Base-by-base conservation (phyloP, 495 filamentous ascomycete genomes). In the Podospora didyma region DNA sequence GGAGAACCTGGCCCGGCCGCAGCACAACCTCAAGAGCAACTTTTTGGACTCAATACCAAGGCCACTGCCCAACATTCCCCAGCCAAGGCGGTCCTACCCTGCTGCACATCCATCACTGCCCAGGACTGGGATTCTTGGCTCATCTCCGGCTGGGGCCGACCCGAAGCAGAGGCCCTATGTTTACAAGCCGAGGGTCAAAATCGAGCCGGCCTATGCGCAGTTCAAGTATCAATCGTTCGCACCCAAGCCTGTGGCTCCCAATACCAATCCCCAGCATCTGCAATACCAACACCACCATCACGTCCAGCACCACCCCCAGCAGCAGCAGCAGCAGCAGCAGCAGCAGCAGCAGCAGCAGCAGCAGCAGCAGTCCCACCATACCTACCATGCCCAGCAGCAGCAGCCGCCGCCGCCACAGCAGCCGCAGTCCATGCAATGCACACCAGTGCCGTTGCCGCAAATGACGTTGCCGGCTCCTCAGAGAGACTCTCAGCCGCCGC, bases 1-100 rank as follows among this genome's bases (percentile, higher is more conserved):
- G 26, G 88, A 94, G 60, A 86, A 95, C 75, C 84, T 80, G 57
- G 73, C 73, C 39, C 84, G 81, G 19, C 72, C 66, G 1, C 60
- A 52, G 44, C 75, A 86, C 59, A 86, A 83, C 52, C 58, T 71
- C 28, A 82, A 82, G 69, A 81, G 78, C 55, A 83, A 82, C 60
- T 89, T 84, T 69, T 60, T 88, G 67, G 83, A 86, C 46, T 80
- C 81, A 2, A 71, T 87, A 53, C 80, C 76, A 14, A 82, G 82
- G 63, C 78, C 82, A 7, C 44, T 71, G 35, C 62, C 71, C 20
- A 49, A 56, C 20, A 57, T 49, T 17, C 59, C 67, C 24, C 64
- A 60, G 35, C 47, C 60, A 10, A 56, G 37, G 52, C 53, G 56
- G 2, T 37, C 65, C 2, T 53, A 52, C 31, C 44, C 58, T n/a